Conservation (phyloP, 495 filamentous ascomycete genomes). For the Cetradonia linearis region DNA sequence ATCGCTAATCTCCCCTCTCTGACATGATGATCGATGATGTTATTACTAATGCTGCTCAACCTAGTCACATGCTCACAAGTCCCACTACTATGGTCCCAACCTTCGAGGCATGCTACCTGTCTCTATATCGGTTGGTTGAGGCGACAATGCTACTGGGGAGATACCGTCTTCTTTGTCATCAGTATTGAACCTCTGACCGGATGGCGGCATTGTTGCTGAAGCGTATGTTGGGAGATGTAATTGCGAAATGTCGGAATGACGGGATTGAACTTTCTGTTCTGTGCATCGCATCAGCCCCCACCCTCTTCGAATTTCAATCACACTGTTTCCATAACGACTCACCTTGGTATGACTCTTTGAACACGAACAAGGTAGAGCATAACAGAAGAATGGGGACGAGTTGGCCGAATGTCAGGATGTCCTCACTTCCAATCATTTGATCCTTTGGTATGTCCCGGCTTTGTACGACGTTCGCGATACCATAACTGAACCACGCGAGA, state of each 20-base stretch:
- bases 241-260: too few species aligned
- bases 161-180: background rate
- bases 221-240: too few species aligned
- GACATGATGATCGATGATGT: too few species aligned
- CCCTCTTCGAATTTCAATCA: too few species aligned
- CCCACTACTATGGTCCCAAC: too few species aligned
- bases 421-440: slow-evolving; percentile 8
- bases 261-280: too few species aligned
- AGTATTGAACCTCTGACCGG: background rate
- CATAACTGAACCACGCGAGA: background rate
- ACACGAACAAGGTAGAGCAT: background rate
- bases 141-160: background rate
- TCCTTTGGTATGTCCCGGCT: background rate
- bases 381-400: slow-evolving; percentile 21
- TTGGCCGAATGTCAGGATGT: slow-evolving; percentile 23
- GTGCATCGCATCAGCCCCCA: too few species aligned
- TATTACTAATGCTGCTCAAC: background rate
- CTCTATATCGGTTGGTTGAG: background rate
- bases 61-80: background rate
- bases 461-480: background rate
- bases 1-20: too few species aligned
- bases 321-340: too few species aligned
- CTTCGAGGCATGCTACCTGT: background rate
- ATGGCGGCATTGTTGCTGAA: background rate
- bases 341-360: background rate